Base-by-base conservation (phyloP, 192 early-diverging fungal genomes). In the Thoreauomyces humboldtii region DNA sequence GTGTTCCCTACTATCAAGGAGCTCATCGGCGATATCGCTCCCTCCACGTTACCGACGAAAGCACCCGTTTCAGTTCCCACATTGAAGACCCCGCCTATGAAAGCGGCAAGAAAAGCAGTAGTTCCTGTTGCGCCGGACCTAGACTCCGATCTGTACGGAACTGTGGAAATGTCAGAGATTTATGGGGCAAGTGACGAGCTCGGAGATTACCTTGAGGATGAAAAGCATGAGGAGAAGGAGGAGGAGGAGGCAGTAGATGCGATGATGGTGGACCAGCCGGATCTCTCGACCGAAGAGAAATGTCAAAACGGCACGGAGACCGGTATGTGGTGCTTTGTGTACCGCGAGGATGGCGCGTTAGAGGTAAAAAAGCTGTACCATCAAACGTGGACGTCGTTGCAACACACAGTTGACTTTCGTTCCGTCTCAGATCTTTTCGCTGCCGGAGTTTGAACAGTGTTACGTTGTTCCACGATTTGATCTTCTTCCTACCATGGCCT, bases 261-360 rank as follows among this genome's bases (percentile, higher is more conserved):
- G n/a, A n/a, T n/a, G n/a, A n/a, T n/a, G n/a, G n/a, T n/a, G n/a
- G n/a, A n/a, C n/a, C n/a, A n/a, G n/a, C n/a, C n/a, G n/a, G n/a
- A n/a, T n/a, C n/a, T n/a, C n/a, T n/a, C n/a, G n/a, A n/a, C n/a
- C n/a, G n/a, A n/a, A n/a, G n/a, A n/a, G n/a, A n/a, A n/a, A n/a
- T n/a, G n/a, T n/a, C n/a, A n/a, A n/a, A n/a, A n/a, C 70, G 7
- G 57, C 57, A 27, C 56, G 0, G 76, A 82, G 36, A 57, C 71
- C 14, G 80, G 75, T 15, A 76, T 73, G 59, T 93, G 89, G 89
- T 88, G 86, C 48, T 34, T 87, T 27, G 65, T 88, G 1, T 87
- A 85, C 45, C 71, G 82, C 25, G 72, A 73, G 12, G 77, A 88
- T 46, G 90, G 91, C 7, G 67, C 76, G 5, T 74, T 91, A 56